phyloP scores from a whole-genome alignment of 2,329 filamentous ascomycete species.

The Cordyceps pruinosa region DNA sequence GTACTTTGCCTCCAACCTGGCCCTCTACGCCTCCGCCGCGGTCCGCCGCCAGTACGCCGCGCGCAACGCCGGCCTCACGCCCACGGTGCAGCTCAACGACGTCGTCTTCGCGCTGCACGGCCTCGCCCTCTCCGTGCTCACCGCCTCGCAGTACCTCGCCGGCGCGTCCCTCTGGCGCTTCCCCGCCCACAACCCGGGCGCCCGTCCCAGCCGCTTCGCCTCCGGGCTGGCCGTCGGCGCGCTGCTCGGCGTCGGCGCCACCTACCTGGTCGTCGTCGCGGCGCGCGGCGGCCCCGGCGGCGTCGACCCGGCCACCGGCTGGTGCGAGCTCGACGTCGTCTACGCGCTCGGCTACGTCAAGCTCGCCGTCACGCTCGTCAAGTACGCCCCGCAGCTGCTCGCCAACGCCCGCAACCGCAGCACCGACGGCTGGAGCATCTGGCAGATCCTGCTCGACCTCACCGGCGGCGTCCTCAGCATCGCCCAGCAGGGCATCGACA shows the following conservation, averaged over 20 bases:
- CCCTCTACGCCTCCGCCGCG: conserved; percentile 71
- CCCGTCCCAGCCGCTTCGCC: conserved; percentile 53
- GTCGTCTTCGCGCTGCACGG: conserved; percentile 82
- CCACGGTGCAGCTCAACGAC: conserved; percentile 86
- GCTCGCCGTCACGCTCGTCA: conserved; percentile 78
- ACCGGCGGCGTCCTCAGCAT: conserved; percentile 75
- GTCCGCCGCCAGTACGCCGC: conserved; percentile 78
- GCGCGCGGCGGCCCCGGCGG: conserved; percentile 20
- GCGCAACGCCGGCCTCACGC: conserved; percentile 66
- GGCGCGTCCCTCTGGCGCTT: conserved; percentile 66
- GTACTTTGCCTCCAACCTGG: conserved; percentile 67
- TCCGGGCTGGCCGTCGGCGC: conserved; percentile 64
- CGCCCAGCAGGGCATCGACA: conserved; percentile 76
- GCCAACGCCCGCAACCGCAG: conserved; percentile 80
- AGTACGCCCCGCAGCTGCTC: conserved; percentile 83
- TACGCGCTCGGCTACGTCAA: conserved; percentile 81
- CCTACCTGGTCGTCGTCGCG: conserved; percentile 40
- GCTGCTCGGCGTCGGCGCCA: conserved; percentile 49
- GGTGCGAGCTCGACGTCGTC: conserved; percentile 57
- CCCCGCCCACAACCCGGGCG: conserved; percentile 44
- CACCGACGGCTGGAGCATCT: conserved; percentile 82
- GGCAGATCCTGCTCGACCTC: conserved; percentile 77
- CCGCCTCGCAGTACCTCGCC: conserved; percentile 71
- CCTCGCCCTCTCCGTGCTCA: conserved; percentile 61
- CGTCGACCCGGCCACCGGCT: conserved; percentile 36